These are phyloP conservation scores for Ligustrum vulgare DNA, from an alignment of 257 asterid genomes.

Conservation along the genomic window DNA sequence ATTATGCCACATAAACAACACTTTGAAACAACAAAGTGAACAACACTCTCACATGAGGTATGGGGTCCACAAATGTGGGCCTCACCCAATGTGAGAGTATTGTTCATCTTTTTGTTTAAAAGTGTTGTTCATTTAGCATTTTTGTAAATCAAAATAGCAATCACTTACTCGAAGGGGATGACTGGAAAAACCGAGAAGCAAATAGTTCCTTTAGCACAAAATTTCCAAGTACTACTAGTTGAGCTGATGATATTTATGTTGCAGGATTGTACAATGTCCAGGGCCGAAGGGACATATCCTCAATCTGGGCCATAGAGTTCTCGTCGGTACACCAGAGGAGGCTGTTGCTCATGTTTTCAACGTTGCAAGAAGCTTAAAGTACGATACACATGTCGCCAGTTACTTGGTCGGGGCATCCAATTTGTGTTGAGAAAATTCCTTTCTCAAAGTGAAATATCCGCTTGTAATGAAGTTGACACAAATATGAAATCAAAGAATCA, in stretches of 20 bases:
- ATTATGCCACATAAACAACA: too few relatives aligned
- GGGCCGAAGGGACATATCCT: slow-evolving; percentile 84
- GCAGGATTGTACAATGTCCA: slow-evolving; percentile 80
- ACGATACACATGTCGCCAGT: slow-evolving; percentile 33
- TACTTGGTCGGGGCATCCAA: slow-evolving; percentile 35
- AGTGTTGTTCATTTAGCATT: too few relatives aligned
- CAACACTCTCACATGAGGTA: too few relatives aligned
- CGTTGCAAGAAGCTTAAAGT: slow-evolving; percentile 69
- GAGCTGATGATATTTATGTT: slow-evolving; percentile 22
- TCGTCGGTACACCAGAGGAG: slow-evolving; percentile 91
- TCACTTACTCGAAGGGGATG: neutral
- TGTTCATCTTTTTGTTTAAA: too few relatives aligned
- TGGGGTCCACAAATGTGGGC: too few relatives aligned
- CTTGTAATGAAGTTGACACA: too few relatives aligned
- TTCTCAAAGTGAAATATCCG: too few relatives aligned
- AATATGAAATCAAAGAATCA: too few relatives aligned
- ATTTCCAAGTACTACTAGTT: neutral
- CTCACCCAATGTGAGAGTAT: too few relatives aligned
- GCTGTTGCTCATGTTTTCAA: slow-evolving; percentile 89
- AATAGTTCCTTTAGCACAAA: neutral
- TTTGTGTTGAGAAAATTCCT: too few relatives aligned
- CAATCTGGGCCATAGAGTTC: slow-evolving; percentile 96
- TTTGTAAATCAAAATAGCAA: neutral
- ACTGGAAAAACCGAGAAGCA: neutral
- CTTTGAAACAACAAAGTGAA: too few relatives aligned